Conservation (phyloP, 495 filamentous ascomycete species). For the Beverwykella pulmonaria region DNA sequence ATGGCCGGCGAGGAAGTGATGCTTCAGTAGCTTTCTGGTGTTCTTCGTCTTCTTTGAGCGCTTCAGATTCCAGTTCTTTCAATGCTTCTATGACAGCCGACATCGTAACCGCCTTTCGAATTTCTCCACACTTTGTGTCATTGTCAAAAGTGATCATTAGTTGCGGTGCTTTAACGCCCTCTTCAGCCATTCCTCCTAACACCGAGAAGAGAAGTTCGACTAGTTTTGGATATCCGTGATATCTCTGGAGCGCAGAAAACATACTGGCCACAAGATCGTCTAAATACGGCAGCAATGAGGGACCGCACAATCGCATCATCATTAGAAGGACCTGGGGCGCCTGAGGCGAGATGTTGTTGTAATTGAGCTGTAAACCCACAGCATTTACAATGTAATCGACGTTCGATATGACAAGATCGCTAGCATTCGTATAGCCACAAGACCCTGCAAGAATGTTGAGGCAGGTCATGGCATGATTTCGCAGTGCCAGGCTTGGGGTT, state of each 20-base stretch:
- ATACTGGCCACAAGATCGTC: slow-evolving; percentile 89
- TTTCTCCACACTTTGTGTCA: background rate
- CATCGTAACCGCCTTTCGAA: slow-evolving; percentile 7
- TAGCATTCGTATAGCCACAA: slow-evolving; percentile 74
- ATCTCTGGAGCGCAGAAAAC: slow-evolving; percentile 86
- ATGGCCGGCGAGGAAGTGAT: slow-evolving; percentile 23
- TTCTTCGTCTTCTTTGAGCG: slow-evolving; percentile 20
- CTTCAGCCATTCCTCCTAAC: slow-evolving; percentile 76
- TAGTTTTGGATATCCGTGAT: slow-evolving; percentile 87
- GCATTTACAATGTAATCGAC: slow-evolving; percentile 97
- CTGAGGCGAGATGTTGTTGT: slow-evolving; percentile 86
- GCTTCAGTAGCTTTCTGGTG: slow-evolving; percentile 16
- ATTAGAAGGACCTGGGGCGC: slow-evolving; percentile 89
- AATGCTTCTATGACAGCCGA: slow-evolving; percentile 13
- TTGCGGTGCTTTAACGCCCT: slow-evolving; percentile 68
- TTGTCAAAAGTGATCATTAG: slow-evolving; percentile 53
- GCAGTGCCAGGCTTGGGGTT: slow-evolving; percentile 65
- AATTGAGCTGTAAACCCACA: slow-evolving; percentile 84
- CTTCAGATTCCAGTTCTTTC: slow-evolving; percentile 3
- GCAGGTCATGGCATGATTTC: slow-evolving; percentile 79
- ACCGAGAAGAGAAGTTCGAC: slow-evolving; percentile 85
- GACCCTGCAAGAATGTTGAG: slow-evolving; percentile 75
- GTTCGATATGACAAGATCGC: slow-evolving; percentile 84
- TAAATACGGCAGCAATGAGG: slow-evolving; percentile 78
- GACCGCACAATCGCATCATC: slow-evolving; percentile 89